Evolutionary conservation across 2,329 filamentous ascomycete species (phyloP).

Genomic region (Biscogniauxia sp.): DNA sequence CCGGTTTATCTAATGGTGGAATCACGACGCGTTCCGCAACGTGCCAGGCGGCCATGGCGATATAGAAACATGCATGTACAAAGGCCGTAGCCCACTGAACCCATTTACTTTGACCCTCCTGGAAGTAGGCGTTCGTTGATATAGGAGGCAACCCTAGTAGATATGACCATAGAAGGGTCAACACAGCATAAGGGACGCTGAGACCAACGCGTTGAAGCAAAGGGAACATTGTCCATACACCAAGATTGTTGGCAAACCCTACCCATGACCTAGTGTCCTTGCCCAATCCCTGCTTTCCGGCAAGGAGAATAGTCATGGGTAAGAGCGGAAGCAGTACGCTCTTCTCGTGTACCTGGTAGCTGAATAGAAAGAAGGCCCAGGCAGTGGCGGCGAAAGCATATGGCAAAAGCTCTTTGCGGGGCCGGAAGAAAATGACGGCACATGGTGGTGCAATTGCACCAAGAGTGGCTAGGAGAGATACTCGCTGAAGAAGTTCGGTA

Average conservation of each 20-base stretch:
- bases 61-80: slow-evolving; percentile 74
- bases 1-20: slow-evolving; percentile 76
- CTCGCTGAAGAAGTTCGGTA: slow-evolving; percentile 67
- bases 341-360: slow-evolving; percentile 98
- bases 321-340: slow-evolving; percentile 88
- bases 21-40: slow-evolving; percentile 64
- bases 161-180: slow-evolving; percentile 88
- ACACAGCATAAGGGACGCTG: slow-evolving; percentile 76
- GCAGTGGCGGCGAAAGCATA: slow-evolving; percentile 78
- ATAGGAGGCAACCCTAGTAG: slow-evolving; percentile 82
- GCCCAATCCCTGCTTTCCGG: slow-evolving; percentile 72
- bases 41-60: slow-evolving; percentile 79
- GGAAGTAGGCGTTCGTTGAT: slow-evolving; percentile 66
- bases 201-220: slow-evolving; percentile 83
- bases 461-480: slow-evolving; percentile 73
- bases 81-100: slow-evolving; percentile 60
- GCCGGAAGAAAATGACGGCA: slow-evolving; percentile 73
- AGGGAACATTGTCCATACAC: slow-evolving; percentile 91
- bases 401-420: slow-evolving; percentile 73
- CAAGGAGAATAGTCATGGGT: slow-evolving; percentile 87
- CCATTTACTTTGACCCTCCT: slow-evolving; percentile 45
- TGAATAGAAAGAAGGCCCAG: slow-evolving; percentile 97
- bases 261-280: slow-evolving; percentile 83
- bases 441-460: slow-evolving; percentile 77
- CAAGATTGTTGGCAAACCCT: slow-evolving; percentile 90